These are phyloP conservation scores for Zasmidium angulare DNA, from an alignment of 2,329 filamentous ascomycete genomes.

Conservation along the genomic window DNA sequence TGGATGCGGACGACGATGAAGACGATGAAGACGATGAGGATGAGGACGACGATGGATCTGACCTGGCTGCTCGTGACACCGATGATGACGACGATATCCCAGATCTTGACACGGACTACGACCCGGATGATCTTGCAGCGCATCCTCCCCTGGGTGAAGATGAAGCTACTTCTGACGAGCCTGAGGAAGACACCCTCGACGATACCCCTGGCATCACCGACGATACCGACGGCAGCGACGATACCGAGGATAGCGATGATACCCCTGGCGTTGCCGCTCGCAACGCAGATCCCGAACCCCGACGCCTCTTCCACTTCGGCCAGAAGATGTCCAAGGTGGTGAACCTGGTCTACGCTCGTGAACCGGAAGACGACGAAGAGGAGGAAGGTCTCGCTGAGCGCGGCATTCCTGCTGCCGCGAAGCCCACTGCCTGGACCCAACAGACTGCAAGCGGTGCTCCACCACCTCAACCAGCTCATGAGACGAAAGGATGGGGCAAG, in stretches of 20 bases:
- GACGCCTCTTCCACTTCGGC: not conserved
- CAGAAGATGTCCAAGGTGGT: not conserved
- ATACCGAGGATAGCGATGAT: no score
- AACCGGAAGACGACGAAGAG: not conserved
- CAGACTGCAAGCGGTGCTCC: not conserved
- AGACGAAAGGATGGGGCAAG: not conserved
- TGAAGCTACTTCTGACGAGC: constrained; percentile 17
- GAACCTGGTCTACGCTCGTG: not conserved
- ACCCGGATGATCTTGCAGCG: constrained; percentile 56
- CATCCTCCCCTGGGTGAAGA: constrained; percentile 66
- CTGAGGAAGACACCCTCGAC: not conserved
- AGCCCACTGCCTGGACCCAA: not conserved
- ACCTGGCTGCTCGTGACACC: not conserved
- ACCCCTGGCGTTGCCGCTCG: not conserved
- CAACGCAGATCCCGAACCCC: not conserved
- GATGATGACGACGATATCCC: not conserved
- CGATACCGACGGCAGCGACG: no score
- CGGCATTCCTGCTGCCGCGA: no score
- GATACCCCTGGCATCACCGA: no score
- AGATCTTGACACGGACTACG: not conserved
- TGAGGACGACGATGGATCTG: not conserved
- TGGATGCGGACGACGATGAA: not conserved
- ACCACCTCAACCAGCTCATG: not conserved
- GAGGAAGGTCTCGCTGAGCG: no score
- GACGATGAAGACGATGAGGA: not conserved